Conservation (phyloP, 2,329 filamentous ascomycete genomes). For the Leptosphaerulina australis region DNA sequence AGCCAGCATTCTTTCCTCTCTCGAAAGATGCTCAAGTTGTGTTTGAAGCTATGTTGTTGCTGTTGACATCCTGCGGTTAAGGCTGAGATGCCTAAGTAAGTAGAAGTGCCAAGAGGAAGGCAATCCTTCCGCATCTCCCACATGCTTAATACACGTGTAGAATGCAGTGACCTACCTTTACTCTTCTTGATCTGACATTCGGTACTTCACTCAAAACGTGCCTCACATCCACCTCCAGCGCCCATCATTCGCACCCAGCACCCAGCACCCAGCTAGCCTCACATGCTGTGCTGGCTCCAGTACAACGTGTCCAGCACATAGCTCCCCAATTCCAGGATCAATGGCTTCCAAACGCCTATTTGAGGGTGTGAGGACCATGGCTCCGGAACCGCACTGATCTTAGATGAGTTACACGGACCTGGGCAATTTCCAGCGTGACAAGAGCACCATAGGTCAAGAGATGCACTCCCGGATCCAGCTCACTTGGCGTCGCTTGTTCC, state of each 20-base stretch:
- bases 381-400: conserved; percentile 5
- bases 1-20: no score
- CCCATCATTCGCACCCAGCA: not conserved
- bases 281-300: not conserved
- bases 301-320: conserved; percentile 15
- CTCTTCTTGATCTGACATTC: not conserved
- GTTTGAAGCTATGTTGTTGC: not conserved
- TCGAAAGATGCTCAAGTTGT: not conserved
- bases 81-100: not conserved
- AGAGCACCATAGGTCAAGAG: conserved; percentile 18
- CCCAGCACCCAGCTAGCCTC: not conserved
- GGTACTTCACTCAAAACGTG: not conserved
- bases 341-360: not conserved
- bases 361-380: conserved; percentile 13
- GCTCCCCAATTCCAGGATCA: not conserved
- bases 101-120: not conserved
- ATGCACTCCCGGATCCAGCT: conserved; percentile 13
- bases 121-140: conserved; percentile 2
- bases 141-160: not conserved
- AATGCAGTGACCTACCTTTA: not conserved
- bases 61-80: no score
- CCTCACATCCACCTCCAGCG: not conserved
- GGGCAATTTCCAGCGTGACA: conserved; percentile 11
- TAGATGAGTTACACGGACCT: conserved; percentile 26
- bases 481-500: conserved; percentile 19